Base-by-base conservation (phyloP, 2,329 filamentous ascomycete genomes). In the Proliferodiscus dingleyae region DNA sequence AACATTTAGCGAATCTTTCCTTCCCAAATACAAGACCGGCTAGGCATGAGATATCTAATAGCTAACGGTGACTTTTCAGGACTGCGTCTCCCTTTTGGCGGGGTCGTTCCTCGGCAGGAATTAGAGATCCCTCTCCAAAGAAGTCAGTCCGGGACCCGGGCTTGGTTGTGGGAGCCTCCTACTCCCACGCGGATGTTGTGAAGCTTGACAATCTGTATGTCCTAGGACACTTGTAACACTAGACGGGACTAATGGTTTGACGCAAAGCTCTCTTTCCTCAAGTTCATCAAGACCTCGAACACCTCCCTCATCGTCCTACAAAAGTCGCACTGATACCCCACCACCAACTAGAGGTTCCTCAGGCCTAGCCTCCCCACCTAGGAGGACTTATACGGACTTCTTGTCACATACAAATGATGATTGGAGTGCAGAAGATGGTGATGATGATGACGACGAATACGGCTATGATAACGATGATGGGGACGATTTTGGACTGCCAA, bases 101-200 rank as follows among this genome's bases (percentile, higher is more conserved):
- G 49, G 73, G 72, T 46, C 69, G 74, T 56, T 71, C 75, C 37
- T 69, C 74, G 68, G 68, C 74, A 75, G 77, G 66, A 71, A 79
- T 68, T 68, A 71, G 64, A 68, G 73, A 71, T 68, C 61, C 70
- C 46, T 69, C 71, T 15, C 66, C 74, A 28, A 81, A 76, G 64
- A 76, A 74, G 59, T 54, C 71, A 57, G 64, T 71, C 41, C 75
- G 78, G 63, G 83, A 86, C 57, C 70, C 81, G 41, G 80, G 74
- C 60, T 78, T 91, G 51, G 87, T 98, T 28, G 86, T 97, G 49
- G 93, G 93, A 57, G 93, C 93, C 46, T 85, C 90, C 37, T 98
- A 98, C 65, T 97, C 93, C 11, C 93, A 98, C 68, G 88, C 91
- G 22, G 90, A 97, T 69, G 88, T 95, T 63, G 75, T 96, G 59